These are phyloP conservation scores for Pyrenochaeta sp. DNA, from an alignment of 2,329 filamentous ascomycete species.

Conservation along the genomic window DNA sequence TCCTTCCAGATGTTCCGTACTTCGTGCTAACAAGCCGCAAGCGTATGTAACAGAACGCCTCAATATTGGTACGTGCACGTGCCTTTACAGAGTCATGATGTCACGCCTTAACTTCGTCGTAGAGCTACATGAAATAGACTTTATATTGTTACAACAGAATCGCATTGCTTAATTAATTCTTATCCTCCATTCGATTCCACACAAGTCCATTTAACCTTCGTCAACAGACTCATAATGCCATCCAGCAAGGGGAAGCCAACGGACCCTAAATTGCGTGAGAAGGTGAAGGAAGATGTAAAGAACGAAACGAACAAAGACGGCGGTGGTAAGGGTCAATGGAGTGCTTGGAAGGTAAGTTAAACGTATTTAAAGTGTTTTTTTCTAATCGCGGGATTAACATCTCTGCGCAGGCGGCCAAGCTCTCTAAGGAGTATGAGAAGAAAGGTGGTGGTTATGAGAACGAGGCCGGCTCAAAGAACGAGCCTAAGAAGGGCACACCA, in stretches of 20 bases:
- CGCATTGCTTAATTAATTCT: conserved; percentile 1
- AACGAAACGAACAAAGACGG: conserved; percentile 56
- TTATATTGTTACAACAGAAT: conserved; percentile 16
- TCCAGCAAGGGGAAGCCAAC: conserved; percentile 57
- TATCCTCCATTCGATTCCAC: background rate
- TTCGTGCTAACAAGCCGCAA: too few relatives aligned
- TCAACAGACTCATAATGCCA: conserved; percentile 38
- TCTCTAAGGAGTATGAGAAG: conserved; percentile 54
- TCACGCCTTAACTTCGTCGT: conserved; percentile 21
- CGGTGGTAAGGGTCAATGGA: conserved; percentile 56
- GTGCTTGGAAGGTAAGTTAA: conserved; percentile 54
- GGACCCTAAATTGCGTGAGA: conserved; percentile 54
- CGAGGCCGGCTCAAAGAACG: conserved; percentile 52
- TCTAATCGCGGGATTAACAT: conserved; percentile 1
- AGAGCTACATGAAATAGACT: too few relatives aligned
- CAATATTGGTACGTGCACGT: conserved; percentile 3
- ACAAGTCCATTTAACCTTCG: background rate
- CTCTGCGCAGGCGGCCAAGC: conserved; percentile 45
- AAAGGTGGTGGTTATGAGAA: conserved; percentile 52
- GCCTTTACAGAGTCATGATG: conserved; percentile 24
- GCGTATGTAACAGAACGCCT: too few relatives aligned
- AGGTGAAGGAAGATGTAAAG: conserved; percentile 57
- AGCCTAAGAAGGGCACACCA: conserved; percentile 53
- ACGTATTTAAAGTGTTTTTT: too few relatives aligned
- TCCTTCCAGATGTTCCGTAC: too few relatives aligned